Conservation (phyloP, 2,329 filamentous ascomycete species). For the Aspergillus carbonarius region DNA sequence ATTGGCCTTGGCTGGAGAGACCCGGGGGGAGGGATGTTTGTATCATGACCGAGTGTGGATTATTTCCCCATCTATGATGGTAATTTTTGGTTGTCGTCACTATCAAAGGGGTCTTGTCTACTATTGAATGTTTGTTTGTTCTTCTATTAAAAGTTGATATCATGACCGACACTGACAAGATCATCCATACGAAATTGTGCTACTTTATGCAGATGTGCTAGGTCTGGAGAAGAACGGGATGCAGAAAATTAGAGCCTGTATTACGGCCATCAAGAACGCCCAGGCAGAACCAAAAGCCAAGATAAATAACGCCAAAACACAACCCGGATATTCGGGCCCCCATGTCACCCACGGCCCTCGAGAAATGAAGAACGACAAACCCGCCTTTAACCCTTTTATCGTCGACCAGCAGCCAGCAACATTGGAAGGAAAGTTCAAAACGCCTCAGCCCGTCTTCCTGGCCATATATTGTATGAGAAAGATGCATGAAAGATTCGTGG, state of each 20-base stretch:
- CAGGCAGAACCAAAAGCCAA: background rate
- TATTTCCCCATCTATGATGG: no score
- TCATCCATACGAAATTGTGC: no score
- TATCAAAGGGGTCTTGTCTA: no score
- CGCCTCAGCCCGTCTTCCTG: slow-evolving; percentile 1
- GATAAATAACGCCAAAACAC: background rate
- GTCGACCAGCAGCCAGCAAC: background rate
- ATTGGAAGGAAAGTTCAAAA: background rate
- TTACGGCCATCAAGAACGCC: background rate
- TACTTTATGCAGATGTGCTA: no score
- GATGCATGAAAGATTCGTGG: background rate
- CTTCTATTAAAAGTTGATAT: no score
- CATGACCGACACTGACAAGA: no score
- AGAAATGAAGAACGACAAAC: background rate
- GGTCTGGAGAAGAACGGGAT: background rate
- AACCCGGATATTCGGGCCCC: background rate
- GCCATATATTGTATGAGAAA: slow-evolving; percentile 1
- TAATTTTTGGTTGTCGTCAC: no score
- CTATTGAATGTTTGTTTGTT: no score
- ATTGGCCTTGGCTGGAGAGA: no score
- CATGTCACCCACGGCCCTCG: background rate
- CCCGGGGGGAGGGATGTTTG: no score
- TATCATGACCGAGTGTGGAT: no score
- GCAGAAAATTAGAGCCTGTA: background rate
- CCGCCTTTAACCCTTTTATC: background rate